Evolutionary conservation across 2,329 filamentous ascomycete genomes (phyloP).

Genomic region (Talaromyces piceae): DNA sequence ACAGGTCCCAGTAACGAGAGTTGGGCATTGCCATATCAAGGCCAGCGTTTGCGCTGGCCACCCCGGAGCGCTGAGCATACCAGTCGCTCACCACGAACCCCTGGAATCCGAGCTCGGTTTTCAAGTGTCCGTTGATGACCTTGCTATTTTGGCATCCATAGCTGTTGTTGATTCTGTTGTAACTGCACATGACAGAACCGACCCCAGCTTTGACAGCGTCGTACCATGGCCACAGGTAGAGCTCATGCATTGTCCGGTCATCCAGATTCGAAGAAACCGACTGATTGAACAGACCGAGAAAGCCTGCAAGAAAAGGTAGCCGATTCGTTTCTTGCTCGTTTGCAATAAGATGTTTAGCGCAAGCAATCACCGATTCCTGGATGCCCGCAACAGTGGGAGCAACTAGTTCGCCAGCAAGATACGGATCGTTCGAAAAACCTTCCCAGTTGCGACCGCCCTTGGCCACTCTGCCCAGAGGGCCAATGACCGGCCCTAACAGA

Average conservation of each 20-base stretch:
- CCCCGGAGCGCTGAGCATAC: constrained; percentile 66
- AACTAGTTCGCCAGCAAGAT: constrained; percentile 34
- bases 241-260: constrained; percentile 58
- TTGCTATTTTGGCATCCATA: constrained; percentile 75
- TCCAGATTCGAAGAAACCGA: constrained; percentile 54
- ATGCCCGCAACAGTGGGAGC: constrained; percentile 35
- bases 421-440: constrained; percentile 29
- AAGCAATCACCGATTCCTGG: constrained; percentile 30
- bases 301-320: constrained; percentile 51
- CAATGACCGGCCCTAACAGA: constrained; percentile 35
- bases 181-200: constrained; percentile 54
- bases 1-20: constrained; percentile 12
- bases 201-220: constrained; percentile 53
- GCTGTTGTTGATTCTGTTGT: constrained; percentile 66
- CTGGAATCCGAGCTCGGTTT: constrained; percentile 73
- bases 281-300: constrained; percentile 22
- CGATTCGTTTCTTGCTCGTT: constrained; percentile 55
- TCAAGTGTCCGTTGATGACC: constrained; percentile 66
- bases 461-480: constrained; percentile 37
- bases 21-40: constrained; percentile 56
- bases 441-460: constrained; percentile 40
- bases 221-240: constrained; percentile 60
- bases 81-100: constrained; percentile 78
- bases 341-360: constrained; percentile 48
- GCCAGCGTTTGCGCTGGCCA: constrained; percentile 59